Evolutionary conservation across 2,329 filamentous ascomycete genomes (phyloP).

Genomic region (Pseudogymnoascus sp.): DNA sequence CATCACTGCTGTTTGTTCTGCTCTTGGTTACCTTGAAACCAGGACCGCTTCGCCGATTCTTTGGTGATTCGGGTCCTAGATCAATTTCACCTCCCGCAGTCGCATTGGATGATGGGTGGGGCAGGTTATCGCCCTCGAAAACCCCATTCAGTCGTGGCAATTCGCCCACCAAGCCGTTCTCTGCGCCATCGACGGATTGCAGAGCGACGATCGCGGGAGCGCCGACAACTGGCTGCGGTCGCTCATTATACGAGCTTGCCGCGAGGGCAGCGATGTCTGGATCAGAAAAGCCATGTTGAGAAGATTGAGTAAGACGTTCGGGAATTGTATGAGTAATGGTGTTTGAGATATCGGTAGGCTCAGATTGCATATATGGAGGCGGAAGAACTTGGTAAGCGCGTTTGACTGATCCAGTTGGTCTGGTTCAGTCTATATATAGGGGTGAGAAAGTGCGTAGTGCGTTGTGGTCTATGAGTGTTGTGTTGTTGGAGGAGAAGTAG

Average conservation of each 20-base stretch:
- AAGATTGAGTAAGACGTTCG: slow-evolving; percentile 26
- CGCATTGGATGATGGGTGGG: slow-evolving; percentile 26
- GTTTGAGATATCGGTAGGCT: slow-evolving; percentile 42
- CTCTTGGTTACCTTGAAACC: slow-evolving; percentile 52
- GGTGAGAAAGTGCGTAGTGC: background rate
- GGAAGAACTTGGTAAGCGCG: slow-evolving; percentile 16
- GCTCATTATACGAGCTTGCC: slow-evolving; percentile 15
- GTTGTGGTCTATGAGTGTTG: slow-evolving; percentile 1
- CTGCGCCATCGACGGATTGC: slow-evolving; percentile 27
- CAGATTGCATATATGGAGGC: slow-evolving; percentile 59
- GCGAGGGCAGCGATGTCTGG: slow-evolving; percentile 32
- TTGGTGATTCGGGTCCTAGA: slow-evolving; percentile 39
- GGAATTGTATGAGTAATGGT: slow-evolving; percentile 32
- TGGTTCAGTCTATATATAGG: background rate
- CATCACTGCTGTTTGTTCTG: slow-evolving; percentile 22
- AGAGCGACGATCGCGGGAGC: slow-evolving; percentile 18
- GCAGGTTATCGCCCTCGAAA: slow-evolving; percentile 16
- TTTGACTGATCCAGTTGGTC: slow-evolving; percentile 28
- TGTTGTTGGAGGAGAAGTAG: background rate
- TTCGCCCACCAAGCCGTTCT: slow-evolving; percentile 41
- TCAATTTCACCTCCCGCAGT: slow-evolving; percentile 57
- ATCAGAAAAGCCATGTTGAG: slow-evolving; percentile 52
- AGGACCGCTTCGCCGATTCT: slow-evolving; percentile 34
- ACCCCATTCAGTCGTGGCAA: slow-evolving; percentile 44
- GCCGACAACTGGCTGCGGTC: slow-evolving; percentile 26